Conservation (phyloP, 2,329 filamentous ascomycete species). For the Bisporella sp. region DNA sequence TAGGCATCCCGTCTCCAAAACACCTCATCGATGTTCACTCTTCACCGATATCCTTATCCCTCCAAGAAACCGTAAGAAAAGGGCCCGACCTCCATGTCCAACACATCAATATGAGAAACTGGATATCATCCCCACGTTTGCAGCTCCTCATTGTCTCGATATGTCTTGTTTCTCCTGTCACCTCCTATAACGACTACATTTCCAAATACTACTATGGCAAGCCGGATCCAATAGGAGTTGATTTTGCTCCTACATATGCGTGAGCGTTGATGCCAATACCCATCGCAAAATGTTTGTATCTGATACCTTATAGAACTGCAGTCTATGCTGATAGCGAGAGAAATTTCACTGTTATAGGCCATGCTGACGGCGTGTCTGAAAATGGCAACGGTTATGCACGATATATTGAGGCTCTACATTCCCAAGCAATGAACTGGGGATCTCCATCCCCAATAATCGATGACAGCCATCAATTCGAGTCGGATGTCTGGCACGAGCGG, state of each 20-base stretch:
- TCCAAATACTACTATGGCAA: background rate
- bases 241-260: constrained; percentile 4
- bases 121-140: too few species aligned
- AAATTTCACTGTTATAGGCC: constrained; percentile 5
- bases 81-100: too few species aligned
- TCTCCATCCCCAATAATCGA: background rate
- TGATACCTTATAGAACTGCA: constrained; percentile 2
- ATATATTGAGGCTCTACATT: constrained; percentile 4
- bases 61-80: too few species aligned
- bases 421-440: background rate
- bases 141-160: too few species aligned
- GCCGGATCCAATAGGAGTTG: constrained; percentile 11
- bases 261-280: background rate
- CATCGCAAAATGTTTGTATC: background rate
- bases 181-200: too few species aligned
- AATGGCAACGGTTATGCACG: background rate
- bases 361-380: background rate
- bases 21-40: too few species aligned
- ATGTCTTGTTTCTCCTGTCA: too few species aligned
- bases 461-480: background rate
- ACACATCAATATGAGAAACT: too few species aligned
- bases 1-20: too few species aligned
- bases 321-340: constrained; percentile 7
- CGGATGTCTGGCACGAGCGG: background rate
- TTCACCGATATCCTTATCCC: too few species aligned